Base-by-base conservation (phyloP, 2,329 filamentous ascomycete genomes). In the Talaromyces sp. region DNA sequence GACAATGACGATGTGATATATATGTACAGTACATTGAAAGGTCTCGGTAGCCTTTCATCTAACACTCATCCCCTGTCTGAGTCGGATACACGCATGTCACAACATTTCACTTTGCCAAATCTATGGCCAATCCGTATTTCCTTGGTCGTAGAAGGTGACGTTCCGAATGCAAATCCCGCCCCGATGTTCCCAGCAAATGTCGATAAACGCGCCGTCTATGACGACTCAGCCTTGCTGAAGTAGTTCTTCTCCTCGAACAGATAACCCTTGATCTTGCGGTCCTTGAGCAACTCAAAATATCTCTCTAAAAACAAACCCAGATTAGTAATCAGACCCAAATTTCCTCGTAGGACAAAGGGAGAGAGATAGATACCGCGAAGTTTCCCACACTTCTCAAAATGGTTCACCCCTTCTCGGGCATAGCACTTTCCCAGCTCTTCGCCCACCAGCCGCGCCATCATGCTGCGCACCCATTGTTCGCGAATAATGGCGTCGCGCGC, bases 391-490 rank as follows among this genome's bases (percentile, higher is more conserved):
- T 87, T 88, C 80, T 88, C 85, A 68, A 88, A 72, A 73, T 88
- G 85, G 70, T 88, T 88, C 58, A 87, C 84, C 9, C 85, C 85
- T 75, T 88, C 85, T 61, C 81, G 76, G 65, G 79, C 76, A 75
- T 88, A 88, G 76, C 85, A 88, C 77, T 86, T 87, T 66, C 83
- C 83, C 81, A 88, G 78, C 76, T 88, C 85, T 72, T 88, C 84
- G 51, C 85, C 76, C 55, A 88, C 85, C 61, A 88, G 74, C 63
- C 85, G 76, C 59, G 84, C 82, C 85, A 88, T 88, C 85, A 88
- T 88, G 71, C 81, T 83, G 76, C 81, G 83, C 59, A 88, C 84
- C 85, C 85, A 88, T 69, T 88, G 85, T 74, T 88, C 85, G 59
- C 85, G 80, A 65, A 88, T 83, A 53, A 88, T 83, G 8, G 85